A percentile compares a stretch with the other conserved stretches of the same genome.
phyloP scores from a whole-genome alignment of 306 rosid genomes.

The Notholithocarpus densiflorus region DNA sequence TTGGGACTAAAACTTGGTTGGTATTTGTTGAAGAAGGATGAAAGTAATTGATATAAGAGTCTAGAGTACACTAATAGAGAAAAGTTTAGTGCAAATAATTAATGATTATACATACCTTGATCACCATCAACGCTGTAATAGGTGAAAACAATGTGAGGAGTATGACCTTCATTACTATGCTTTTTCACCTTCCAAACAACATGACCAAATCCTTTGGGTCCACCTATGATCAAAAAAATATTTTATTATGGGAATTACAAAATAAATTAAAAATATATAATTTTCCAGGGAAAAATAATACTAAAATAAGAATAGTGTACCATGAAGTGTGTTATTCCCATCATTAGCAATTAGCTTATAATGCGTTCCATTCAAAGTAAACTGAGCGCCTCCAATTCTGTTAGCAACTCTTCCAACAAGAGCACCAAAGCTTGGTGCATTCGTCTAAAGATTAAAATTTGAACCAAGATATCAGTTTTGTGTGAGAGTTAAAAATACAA shows the following conservation, averaged over 20 bases:
- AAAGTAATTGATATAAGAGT: neutral
- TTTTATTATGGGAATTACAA: neutral
- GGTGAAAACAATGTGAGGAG: conserved; percentile 59
- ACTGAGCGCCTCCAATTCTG: conserved; percentile 80
- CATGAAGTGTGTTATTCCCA: conserved; percentile 77
- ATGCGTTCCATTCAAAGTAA: conserved; percentile 53
- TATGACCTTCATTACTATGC: conserved; percentile 39
- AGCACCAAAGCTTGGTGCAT: conserved; percentile 61
- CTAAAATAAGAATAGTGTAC: conserved; percentile 29
- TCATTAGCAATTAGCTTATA: conserved; percentile 70
- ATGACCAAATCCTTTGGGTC: conserved; percentile 71
- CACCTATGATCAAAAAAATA: conserved; percentile 40
- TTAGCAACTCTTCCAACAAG: conserved; percentile 84
- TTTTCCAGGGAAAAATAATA: neutral
- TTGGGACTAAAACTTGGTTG: too few species aligned
- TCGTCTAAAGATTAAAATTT: conserved; percentile 46
- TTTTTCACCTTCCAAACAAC: conserved; percentile 66
- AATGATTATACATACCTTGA: conserved; percentile 44
- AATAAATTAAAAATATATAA: neutral
- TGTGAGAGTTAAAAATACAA: neutral
- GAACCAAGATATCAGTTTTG: neutral
- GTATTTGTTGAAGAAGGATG: neutral
- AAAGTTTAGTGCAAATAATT: neutral
- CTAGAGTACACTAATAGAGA: neutral
- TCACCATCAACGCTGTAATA: conserved; percentile 78